Evolutionary conservation across 2,329 filamentous ascomycete species (phyloP).

Genomic region (Colletotrichum sp.): DNA sequence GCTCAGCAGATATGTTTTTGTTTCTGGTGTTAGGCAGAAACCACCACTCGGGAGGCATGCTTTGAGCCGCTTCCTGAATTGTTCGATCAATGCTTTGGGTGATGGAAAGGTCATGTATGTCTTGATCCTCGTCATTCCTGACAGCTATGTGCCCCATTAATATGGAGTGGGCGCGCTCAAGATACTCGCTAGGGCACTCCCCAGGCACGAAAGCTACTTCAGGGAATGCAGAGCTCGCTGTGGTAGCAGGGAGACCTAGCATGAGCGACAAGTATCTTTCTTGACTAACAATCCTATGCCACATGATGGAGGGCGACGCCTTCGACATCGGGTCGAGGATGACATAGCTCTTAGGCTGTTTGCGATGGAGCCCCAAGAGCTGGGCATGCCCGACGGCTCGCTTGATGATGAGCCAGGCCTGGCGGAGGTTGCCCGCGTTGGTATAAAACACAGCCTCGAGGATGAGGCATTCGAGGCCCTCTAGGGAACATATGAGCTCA

Average conservation of each 20-base stretch:
- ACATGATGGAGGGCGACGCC: slow-evolving; percentile 27
- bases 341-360: neutral
- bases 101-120: slow-evolving; percentile 16
- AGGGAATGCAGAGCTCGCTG: neutral
- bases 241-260: slow-evolving; percentile 40
- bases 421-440: slow-evolving; percentile 44
- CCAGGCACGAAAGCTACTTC: neutral
- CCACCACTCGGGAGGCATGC: slow-evolving; percentile 33
- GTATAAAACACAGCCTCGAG: slow-evolving; percentile 42
- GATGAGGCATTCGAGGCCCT: slow-evolving; percentile 46
- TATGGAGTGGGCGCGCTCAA: neutral
- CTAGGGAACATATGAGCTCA: slow-evolving; percentile 39
- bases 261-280: slow-evolving; percentile 43
- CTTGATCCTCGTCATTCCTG: slow-evolving; percentile 28
- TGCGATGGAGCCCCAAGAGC: slow-evolving; percentile 42
- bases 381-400: slow-evolving; percentile 45
- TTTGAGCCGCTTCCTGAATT: slow-evolving; percentile 26
- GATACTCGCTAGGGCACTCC: neutral
- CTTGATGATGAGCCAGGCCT: slow-evolving; percentile 40
- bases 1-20: neutral
- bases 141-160: slow-evolving; percentile 30
- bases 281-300: slow-evolving; percentile 39
- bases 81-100: slow-evolving; percentile 31
- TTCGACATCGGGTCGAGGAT: neutral
- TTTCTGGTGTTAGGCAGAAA: slow-evolving; percentile 10